A percentile compares a stretch with the other conserved stretches of the same genome.
Evolutionary conservation across 2,329 filamentous ascomycete genomes (phyloP).

Genomic region (Exophiala sp.): DNA sequence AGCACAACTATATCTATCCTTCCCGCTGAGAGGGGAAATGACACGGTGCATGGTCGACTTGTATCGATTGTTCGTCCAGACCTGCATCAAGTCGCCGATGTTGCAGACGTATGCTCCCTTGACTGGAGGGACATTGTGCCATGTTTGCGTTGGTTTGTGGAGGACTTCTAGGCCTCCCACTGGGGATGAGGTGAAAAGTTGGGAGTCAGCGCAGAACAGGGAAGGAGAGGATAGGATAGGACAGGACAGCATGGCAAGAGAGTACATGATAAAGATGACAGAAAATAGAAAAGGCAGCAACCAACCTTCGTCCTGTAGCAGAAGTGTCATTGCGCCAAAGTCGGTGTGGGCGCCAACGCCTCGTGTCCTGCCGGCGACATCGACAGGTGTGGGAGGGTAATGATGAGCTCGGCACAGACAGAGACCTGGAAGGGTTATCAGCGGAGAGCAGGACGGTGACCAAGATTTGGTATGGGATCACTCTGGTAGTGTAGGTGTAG

Average conservation of each 20-base stretch:
- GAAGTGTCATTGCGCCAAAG: constrained; percentile 53
- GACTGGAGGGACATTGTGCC: constrained; percentile 43
- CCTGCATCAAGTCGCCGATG: constrained; percentile 33
- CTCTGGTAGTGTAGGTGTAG: not conserved
- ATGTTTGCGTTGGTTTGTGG: constrained; percentile 40
- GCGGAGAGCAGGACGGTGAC: not conserved
- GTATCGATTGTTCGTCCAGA: constrained; percentile 47
- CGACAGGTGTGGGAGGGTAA: constrained; percentile 8
- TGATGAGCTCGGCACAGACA: constrained; percentile 12
- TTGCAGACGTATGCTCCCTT: constrained; percentile 47
- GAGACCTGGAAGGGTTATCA: not conserved
- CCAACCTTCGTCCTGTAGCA: constrained; percentile 44
- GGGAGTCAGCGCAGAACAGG: too few relatives aligned
- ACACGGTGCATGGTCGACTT: constrained; percentile 50
- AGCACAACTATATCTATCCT: constrained; percentile 39
- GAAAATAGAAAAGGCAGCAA: not conserved
- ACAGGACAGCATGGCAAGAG: constrained; percentile 33
- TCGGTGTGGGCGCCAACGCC: constrained; percentile 36
- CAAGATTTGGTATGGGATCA: too few relatives aligned
- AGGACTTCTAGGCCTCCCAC: constrained; percentile 45
- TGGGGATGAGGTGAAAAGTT: constrained; percentile 37
- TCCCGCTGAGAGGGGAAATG: constrained; percentile 33
- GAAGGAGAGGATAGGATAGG: too few relatives aligned
- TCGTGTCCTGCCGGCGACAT: constrained; percentile 33
- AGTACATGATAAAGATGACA: too few relatives aligned